Percentiles rank a stretch among this genome's conserved stretches.
Conservation (phyloP, 352 stramenopile genomes). For the Globisporangium camurandrum region DNA sequence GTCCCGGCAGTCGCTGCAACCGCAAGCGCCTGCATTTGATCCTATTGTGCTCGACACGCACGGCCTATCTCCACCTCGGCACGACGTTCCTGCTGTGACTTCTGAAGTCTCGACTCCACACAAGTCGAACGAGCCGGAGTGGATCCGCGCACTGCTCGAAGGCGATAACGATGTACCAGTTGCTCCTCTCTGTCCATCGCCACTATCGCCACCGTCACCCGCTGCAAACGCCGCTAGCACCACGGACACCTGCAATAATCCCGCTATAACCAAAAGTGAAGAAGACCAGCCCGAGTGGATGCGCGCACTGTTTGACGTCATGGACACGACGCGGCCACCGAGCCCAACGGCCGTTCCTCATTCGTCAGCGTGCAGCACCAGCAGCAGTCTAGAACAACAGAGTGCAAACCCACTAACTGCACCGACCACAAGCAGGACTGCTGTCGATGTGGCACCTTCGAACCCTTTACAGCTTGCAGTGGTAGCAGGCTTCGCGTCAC, state of each 20-base stretch:
- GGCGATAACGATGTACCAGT: too few species aligned
- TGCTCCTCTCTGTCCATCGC: background rate
- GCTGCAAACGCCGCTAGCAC: too few species aligned
- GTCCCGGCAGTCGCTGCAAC: too few species aligned
- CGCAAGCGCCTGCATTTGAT: too few species aligned
- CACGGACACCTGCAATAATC: background rate
- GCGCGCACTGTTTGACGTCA: background rate
- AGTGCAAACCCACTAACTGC: background rate
- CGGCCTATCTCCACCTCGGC: too few species aligned
- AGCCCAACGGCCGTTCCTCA: background rate
- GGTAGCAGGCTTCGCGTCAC: too few species aligned
- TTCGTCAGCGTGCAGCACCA: background rate
- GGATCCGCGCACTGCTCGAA: background rate
- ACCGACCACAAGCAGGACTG: too few species aligned
- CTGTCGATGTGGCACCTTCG: too few species aligned
- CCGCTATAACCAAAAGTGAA: background rate
- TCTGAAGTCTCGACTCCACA: too few species aligned
- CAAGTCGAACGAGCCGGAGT: background rate
- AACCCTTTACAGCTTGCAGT: too few species aligned
- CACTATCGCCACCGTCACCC: background rate
- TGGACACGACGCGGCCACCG: background rate
- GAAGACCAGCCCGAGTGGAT: slow-evolving; percentile 6
- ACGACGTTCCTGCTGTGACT: too few species aligned
- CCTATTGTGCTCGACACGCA: too few species aligned
- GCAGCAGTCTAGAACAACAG: background rate